Conservation (phyloP, 768 basidiomycete genomes). For the Pleurotus giganteus region DNA sequence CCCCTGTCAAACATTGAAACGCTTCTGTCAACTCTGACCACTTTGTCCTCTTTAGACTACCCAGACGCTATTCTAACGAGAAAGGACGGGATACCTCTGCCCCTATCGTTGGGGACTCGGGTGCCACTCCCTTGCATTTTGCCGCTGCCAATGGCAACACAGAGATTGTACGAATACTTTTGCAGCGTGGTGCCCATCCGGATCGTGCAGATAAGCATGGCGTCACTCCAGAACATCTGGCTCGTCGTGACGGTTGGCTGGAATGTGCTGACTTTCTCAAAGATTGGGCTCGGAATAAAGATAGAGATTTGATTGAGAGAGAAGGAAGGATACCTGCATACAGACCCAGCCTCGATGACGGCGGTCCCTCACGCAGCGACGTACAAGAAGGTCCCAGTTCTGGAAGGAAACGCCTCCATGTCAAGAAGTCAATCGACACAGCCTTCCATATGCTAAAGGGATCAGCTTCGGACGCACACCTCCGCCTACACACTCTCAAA, state of each 20-base stretch:
- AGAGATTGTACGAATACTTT: conserved; percentile 71
- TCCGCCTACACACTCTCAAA: conserved; percentile 25
- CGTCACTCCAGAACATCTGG: conserved; percentile 81
- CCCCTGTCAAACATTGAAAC: conserved; percentile 11
- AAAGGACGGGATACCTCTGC: conserved; percentile 61
- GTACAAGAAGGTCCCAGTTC: conserved; percentile 24
- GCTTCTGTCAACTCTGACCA: conserved; percentile 10
- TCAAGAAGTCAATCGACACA: conserved; percentile 80
- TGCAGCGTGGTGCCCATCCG: conserved; percentile 82
- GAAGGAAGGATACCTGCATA: conserved; percentile 20
- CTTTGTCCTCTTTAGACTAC: conserved; percentile 45
- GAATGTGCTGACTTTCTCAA: conserved; percentile 73
- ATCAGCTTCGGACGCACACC: conserved; percentile 6
- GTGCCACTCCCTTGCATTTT: conserved; percentile 94
- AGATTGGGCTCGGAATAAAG: conserved; percentile 64
- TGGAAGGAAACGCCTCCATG: conserved; percentile 52
- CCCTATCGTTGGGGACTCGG: conserved; percentile 79
- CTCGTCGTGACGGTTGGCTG: conserved; percentile 75
- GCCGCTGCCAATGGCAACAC: conserved; percentile 94
- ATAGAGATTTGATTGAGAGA: conserved; percentile 58
- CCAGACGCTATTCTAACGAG: conserved; percentile 72
- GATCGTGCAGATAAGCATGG: conserved; percentile 89
- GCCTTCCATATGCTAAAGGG: conserved; percentile 50
- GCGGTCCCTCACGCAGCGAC: conserved; percentile 10
- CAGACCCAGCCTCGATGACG: conserved; percentile 5